Percentiles rank a stretch among this genome's conserved stretches.
These are phyloP conservation scores for Paraconiothyrium brasiliense DNA, from an alignment of 2,329 filamentous ascomycete genomes.

Conservation along the genomic window DNA sequence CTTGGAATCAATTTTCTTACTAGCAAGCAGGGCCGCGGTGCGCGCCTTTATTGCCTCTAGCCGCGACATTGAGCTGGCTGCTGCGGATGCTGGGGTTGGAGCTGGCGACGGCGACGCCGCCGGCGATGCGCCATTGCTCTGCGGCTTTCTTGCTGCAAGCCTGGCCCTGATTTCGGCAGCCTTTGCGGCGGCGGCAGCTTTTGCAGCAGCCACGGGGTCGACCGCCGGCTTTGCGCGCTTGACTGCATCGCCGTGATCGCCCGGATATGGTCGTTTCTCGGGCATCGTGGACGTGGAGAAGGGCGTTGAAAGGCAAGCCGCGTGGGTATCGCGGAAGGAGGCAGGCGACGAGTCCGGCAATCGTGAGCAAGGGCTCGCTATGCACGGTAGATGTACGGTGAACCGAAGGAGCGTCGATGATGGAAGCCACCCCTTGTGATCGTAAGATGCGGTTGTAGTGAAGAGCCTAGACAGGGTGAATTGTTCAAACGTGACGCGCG, in stretches of 20 bases:
- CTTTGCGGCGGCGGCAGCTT: constrained; percentile 36
- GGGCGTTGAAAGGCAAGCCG: constrained; percentile 7
- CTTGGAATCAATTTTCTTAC: constrained; percentile 16
- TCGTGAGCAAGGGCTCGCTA: background rate
- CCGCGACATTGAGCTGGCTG: constrained; percentile 19
- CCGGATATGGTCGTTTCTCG: constrained; percentile 56
- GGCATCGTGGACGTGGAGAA: constrained; percentile 34
- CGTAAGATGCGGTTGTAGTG: constrained; percentile 3
- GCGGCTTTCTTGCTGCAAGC: constrained; percentile 38
- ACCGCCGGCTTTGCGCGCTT: constrained; percentile 51
- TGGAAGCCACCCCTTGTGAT: background rate
- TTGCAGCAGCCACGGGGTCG: constrained; percentile 42
- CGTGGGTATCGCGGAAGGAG: background rate
- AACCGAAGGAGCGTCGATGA: background rate
- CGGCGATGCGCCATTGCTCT: constrained; percentile 27
- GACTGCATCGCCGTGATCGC: constrained; percentile 45
- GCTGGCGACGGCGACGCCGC: background rate
- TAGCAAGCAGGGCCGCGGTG: constrained; percentile 2
- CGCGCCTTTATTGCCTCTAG: constrained; percentile 33
- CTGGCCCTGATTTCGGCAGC: constrained; percentile 46
- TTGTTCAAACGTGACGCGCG: constrained; percentile 25
- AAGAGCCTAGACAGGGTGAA: constrained; percentile 11
- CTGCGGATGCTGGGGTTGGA: background rate
- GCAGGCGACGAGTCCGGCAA: background rate
- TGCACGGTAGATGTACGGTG: background rate